Percentiles rank a stretch among this genome's conserved stretches.
phyloP scores from a whole-genome alignment of 2,329 filamentous ascomycete species.

The Cladobotryum mycophilum region DNA sequence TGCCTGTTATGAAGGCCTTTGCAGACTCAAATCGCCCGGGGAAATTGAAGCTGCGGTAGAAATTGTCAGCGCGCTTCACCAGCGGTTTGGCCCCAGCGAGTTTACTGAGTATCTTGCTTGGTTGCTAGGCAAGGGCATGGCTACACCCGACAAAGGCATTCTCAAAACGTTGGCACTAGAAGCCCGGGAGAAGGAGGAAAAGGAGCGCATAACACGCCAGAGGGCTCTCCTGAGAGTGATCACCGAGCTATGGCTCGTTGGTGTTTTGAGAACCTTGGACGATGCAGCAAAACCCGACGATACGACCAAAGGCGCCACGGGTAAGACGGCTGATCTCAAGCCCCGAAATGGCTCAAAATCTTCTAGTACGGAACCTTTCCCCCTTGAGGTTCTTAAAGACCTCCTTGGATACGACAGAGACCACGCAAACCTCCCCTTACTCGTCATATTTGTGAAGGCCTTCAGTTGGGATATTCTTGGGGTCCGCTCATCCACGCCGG shows the following conservation, averaged over 20 bases:
- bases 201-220: slow-evolving; percentile 82
- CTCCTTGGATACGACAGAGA: slow-evolving; percentile 89
- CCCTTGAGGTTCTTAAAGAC: slow-evolving; percentile 95
- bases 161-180: slow-evolving; percentile 76
- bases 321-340: slow-evolving; percentile 58
- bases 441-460: slow-evolving; percentile 92
- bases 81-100: slow-evolving; percentile 83
- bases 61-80: slow-evolving; percentile 89
- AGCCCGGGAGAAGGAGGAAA: slow-evolving; percentile 88
- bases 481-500: slow-evolving; percentile 61
- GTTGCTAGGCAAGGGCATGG: slow-evolving; percentile 85
- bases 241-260: slow-evolving; percentile 93
- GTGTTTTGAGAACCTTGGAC: slow-evolving; percentile 74
- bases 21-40: slow-evolving; percentile 82
- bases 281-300: slow-evolving; percentile 58
- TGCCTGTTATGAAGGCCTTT: slow-evolving; percentile 89
- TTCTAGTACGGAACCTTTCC: slow-evolving; percentile 78
- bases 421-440: slow-evolving; percentile 81
- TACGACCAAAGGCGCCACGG: slow-evolving; percentile 52
- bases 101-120: slow-evolving; percentile 91
- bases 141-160: slow-evolving; percentile 77
- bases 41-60: slow-evolving; percentile 90
- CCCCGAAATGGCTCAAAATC: slow-evolving; percentile 51
- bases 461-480: slow-evolving; percentile 96
- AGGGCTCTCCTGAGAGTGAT: slow-evolving; percentile 81